These are phyloP conservation scores for Penicillium egyptiacum DNA, from an alignment of 495 filamentous ascomycete species.

Conservation along the genomic window DNA sequence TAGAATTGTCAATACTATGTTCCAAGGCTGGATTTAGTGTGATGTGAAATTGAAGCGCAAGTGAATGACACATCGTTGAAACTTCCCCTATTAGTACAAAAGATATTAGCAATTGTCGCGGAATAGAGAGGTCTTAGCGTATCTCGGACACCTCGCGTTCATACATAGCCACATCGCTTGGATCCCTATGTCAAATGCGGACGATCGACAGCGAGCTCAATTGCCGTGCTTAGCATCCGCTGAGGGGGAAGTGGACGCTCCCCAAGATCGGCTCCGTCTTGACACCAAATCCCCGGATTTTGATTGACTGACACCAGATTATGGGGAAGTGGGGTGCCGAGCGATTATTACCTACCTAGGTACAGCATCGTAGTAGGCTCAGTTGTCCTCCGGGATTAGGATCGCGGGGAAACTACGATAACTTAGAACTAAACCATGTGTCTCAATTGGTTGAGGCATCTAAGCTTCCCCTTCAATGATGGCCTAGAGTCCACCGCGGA, in stretches of 20 bases:
- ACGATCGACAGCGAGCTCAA: background rate
- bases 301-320: background rate
- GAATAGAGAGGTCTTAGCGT: background rate
- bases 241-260: conserved; percentile 3
- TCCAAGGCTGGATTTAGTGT: background rate
- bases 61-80: background rate
- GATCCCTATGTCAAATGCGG: background rate
- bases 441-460: background rate
- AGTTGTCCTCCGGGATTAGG: too few species aligned
- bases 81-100: background rate
- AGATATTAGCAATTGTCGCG: background rate
- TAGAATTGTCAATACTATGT: background rate
- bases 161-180: background rate
- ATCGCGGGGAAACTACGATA: conserved; percentile 10
- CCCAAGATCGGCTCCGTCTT: conserved; percentile 2
- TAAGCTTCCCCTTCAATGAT: conserved; percentile 2
- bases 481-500: conserved; percentile 16
- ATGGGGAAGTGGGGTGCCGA: conserved; percentile 5
- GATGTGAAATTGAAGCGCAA: background rate
- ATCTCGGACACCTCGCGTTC: background rate
- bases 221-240: conserved; percentile 10
- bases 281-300: background rate
- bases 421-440: background rate
- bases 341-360: too few species aligned
- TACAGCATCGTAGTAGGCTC: too few species aligned